Conservation (phyloP, 805 yeast genomes). For the Candida insectalens region DNA sequence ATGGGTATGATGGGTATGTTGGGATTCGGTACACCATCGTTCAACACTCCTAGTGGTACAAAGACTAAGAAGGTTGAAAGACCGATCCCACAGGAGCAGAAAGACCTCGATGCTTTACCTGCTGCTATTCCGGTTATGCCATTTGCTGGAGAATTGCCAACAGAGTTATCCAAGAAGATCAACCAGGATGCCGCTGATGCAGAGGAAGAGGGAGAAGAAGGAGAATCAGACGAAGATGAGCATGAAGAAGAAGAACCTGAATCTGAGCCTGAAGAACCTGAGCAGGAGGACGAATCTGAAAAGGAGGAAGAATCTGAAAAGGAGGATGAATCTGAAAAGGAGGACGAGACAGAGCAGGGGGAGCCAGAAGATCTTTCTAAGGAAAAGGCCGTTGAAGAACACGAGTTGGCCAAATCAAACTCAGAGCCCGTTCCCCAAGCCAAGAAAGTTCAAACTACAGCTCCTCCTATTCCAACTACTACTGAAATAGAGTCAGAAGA, state of each 20-base stretch:
- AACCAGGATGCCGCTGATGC: slow-evolving; percentile 24
- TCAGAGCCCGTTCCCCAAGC: no score
- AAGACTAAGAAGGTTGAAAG: slow-evolving; percentile 18
- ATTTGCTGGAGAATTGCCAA: slow-evolving; percentile 23
- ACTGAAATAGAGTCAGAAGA: no score
- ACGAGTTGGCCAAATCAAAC: no score
- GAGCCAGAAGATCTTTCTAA: background rate
- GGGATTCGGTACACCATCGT: slow-evolving; percentile 41
- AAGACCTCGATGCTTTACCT: no score
- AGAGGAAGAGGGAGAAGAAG: slow-evolving; percentile 5
- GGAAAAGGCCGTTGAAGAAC: no score
- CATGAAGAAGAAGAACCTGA: slow-evolving; percentile 9
- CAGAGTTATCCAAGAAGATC: slow-evolving; percentile 12
- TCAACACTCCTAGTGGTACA: no score
- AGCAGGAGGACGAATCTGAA: no score
- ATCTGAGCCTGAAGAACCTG: slow-evolving; percentile 1
- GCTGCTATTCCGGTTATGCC: slow-evolving; percentile 47
- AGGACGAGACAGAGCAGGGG: background rate
- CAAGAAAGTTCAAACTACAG: no score
- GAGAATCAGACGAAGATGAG: slow-evolving; percentile 8
- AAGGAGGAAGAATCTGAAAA: background rate
- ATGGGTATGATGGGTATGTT: slow-evolving; percentile 71
- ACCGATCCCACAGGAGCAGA: slow-evolving; percentile 12
- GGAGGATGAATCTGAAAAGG: background rate
- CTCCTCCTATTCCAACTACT: no score